Percentiles rank a stretch among this genome's conserved stretches.
Evolutionary conservation across 768 basidiomycete genomes (phyloP).

Genomic region (Lentinula sp.): DNA sequence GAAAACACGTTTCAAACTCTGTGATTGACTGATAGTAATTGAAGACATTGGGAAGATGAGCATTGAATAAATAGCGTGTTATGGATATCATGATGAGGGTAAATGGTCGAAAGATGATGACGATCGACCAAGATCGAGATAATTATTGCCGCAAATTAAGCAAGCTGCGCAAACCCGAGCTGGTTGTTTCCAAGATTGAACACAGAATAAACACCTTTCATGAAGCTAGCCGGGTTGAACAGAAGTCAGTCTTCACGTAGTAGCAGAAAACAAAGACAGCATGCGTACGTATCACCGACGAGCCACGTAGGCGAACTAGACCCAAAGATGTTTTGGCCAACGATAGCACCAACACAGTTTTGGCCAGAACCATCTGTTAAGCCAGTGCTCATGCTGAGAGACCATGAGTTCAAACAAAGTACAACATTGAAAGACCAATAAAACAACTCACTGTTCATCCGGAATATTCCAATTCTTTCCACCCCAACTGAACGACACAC

Average conservation of each 20-base stretch:
- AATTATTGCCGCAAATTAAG: neutral
- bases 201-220: neutral
- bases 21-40: no score
- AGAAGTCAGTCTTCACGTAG: neutral
- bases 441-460: neutral
- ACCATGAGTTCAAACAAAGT: neutral
- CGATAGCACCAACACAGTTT: neutral
- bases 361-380: neutral
- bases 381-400: neutral
- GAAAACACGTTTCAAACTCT: no score
- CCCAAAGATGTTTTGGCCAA: neutral
- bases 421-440: neutral
- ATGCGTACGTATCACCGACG: slow-evolving; percentile 1
- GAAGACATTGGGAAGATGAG: no score
- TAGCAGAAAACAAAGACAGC: neutral
- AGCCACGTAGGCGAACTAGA: neutral
- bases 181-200: neutral
- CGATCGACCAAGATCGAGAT: neutral
- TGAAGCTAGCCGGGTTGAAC: neutral
- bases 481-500: slow-evolving; percentile 1
- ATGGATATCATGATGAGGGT: neutral
- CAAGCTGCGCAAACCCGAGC: neutral
- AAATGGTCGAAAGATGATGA: neutral
- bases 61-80: neutral
- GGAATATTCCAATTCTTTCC: neutral